Conservation (phyloP, 2,329 filamentous ascomycete genomes). For the Phialocephala sp. region DNA sequence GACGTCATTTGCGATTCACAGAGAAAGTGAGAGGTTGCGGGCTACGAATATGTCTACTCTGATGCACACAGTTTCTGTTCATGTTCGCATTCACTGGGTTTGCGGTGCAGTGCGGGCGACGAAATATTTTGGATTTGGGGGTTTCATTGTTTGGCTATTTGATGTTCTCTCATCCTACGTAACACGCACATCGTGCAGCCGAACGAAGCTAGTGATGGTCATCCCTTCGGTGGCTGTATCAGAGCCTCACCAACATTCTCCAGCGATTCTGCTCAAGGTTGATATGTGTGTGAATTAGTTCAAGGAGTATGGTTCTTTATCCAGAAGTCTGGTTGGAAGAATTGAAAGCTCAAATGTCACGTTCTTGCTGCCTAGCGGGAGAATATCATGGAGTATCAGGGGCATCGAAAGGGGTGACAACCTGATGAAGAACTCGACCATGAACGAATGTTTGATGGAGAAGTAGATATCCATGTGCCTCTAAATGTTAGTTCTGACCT, state of each 20-base stretch:
- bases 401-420: background rate
- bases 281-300: background rate
- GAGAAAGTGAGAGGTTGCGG: background rate
- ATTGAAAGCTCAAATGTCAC: background rate
- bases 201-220: constrained; percentile 12
- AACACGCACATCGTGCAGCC: constrained; percentile 10
- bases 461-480: background rate
- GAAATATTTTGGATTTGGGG: constrained; percentile 9
- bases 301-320: background rate
- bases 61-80: background rate
- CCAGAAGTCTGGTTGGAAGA: background rate
- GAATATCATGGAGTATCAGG: background rate
- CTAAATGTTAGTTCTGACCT: background rate
- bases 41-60: background rate
- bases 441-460: background rate
- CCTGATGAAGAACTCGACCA: background rate
- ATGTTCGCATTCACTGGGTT: background rate
- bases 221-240: background rate
- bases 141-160: constrained; percentile 23
- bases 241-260: constrained; percentile 6
- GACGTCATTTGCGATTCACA: constrained; percentile 16
- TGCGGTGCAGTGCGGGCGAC: constrained; percentile 2
- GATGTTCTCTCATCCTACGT: constrained; percentile 15
- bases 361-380: background rate
- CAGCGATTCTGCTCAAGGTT: background rate